Evolutionary conservation across 83 land plant species (phyloP).

Genomic region (Larix sibirica): DNA sequence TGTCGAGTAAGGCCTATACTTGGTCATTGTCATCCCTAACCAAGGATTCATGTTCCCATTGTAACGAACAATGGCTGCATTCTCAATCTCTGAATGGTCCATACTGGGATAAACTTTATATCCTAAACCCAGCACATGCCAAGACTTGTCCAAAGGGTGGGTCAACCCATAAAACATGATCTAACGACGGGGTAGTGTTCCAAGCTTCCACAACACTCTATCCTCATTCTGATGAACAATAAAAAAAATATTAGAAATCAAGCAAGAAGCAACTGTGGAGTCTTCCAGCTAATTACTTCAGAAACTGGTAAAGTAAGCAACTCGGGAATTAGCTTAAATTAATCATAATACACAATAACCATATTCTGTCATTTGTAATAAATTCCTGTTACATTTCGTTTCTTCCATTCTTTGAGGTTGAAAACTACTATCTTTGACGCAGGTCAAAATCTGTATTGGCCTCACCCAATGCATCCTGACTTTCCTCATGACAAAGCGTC

Average conservation of each 20-base stretch:
- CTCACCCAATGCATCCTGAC: constrained; percentile 62
- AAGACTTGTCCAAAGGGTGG: constrained; percentile 72
- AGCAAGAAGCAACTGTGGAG: neutral
- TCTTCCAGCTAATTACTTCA: neutral
- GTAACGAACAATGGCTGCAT: constrained; percentile 75
- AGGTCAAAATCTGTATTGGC: constrained; percentile 70
- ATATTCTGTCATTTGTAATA: constrained; percentile 74
- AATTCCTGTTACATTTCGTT: constrained; percentile 60
- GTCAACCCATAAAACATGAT: constrained; percentile 77
- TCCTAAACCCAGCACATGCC: constrained; percentile 86
- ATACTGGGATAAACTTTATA: constrained; percentile 75
- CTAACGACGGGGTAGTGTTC: constrained; percentile 74
- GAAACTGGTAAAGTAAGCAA: neutral
- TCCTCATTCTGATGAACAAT: constrained; percentile 64
- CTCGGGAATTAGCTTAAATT: neutral
- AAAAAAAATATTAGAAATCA: neutral
- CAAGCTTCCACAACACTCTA: constrained; percentile 77
- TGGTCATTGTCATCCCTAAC: constrained; percentile 69
- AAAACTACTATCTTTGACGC: constrained; percentile 52
- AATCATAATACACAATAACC: constrained; percentile 29
- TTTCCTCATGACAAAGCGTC: constrained; percentile 57
- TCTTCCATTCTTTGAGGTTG: constrained; percentile 59
- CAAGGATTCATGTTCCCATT: constrained; percentile 88
- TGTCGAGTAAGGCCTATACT: constrained; percentile 68
- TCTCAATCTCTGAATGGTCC: constrained; percentile 60